Percentiles rank a stretch among this genome's conserved stretches.
These are phyloP conservation scores for Wallacemonas collosoma DNA, from an alignment of 208 protist genomes.

Conservation along the genomic window DNA sequence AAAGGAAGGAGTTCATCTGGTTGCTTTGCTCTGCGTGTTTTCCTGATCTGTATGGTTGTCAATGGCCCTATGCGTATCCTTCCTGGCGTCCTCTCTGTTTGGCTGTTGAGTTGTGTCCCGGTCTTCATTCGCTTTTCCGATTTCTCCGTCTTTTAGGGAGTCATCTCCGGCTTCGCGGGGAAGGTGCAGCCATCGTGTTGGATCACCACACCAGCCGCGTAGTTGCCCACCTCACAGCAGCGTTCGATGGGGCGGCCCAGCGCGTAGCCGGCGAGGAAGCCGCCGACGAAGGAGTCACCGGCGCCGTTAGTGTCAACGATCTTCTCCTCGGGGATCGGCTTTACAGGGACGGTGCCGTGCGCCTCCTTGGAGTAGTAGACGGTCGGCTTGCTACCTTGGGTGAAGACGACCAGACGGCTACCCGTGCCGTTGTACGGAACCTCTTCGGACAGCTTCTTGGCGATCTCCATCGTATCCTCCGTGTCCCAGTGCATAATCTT, in stretches of 20 bases:
- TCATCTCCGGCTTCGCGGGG: conserved; percentile 75
- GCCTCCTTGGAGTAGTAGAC: conserved; percentile 73
- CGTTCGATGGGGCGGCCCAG: conserved; percentile 57
- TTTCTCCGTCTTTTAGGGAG: conserved; percentile 19
- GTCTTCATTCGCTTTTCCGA: too few species aligned
- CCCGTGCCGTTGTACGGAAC: conserved; percentile 87
- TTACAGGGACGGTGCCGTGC: conserved; percentile 57
- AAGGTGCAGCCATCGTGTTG: conserved; percentile 94
- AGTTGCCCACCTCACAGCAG: conserved; percentile 92
- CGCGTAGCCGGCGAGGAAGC: conserved; percentile 93
- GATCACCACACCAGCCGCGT: conserved; percentile 91
- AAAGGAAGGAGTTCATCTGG: too few species aligned
- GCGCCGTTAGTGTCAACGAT: conserved; percentile 98
- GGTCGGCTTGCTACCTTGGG: conserved; percentile 91
- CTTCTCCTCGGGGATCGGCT: conserved; percentile 67
- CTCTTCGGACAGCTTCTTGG: conserved; percentile 48
- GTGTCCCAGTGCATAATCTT: conserved; percentile 64
- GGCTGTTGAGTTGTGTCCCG: too few species aligned
- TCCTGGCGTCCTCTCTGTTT: too few species aligned
- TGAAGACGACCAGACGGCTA: conserved; percentile 94
- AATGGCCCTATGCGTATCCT: too few species aligned
- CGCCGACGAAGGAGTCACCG: conserved; percentile 98
- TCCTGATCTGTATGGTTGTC: too few species aligned
- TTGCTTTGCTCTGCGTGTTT: too few species aligned
- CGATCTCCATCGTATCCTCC: conserved; percentile 37